phyloP scores from a whole-genome alignment of 2,329 filamentous ascomycete genomes.

The Fusarium brevicatenulatum region DNA sequence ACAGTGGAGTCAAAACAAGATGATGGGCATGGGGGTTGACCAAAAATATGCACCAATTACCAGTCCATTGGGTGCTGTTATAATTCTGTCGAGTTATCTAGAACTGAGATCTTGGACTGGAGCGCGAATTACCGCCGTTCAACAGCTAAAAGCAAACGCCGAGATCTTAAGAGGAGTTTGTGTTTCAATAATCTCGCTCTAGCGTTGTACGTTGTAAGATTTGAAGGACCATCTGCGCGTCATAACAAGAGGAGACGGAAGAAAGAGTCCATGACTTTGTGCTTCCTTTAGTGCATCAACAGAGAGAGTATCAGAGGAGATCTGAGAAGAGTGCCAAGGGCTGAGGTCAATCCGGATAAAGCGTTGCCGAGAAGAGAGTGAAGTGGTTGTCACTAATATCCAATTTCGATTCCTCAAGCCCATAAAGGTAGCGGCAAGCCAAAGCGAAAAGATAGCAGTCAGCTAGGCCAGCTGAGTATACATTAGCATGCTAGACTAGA shows the following conservation, averaged over 20 bases:
- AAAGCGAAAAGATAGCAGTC: slow-evolving; percentile 4
- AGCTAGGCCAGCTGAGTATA: slow-evolving; percentile 10
- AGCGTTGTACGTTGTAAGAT: slow-evolving; percentile 19
- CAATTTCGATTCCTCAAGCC: slow-evolving; percentile 36
- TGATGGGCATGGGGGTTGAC: slow-evolving; percentile 26
- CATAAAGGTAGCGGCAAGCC: slow-evolving; percentile 26
- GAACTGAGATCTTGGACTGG: slow-evolving; percentile 13
- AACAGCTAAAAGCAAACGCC: slow-evolving; percentile 3
- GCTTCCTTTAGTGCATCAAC: no score
- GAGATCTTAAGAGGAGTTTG: not conserved
- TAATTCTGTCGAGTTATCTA: not conserved
- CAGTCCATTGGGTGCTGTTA: not conserved
- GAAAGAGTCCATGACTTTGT: not conserved
- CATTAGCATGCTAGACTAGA: not conserved
- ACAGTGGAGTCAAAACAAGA: slow-evolving; percentile 35
- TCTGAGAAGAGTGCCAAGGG: slow-evolving; percentile 13
- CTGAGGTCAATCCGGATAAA: slow-evolving; percentile 27
- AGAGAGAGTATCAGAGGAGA: not conserved
- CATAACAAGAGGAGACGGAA: not conserved
- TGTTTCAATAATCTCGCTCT: slow-evolving; percentile 27
- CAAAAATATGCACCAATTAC: slow-evolving; percentile 3
- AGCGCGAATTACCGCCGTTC: slow-evolving; percentile 20
- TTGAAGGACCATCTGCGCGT: not conserved
- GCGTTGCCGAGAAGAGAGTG: slow-evolving; percentile 25
- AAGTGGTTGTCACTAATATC: slow-evolving; percentile 15